These are phyloP conservation scores for Zea mays DNA, from an alignment of 176 grass and related monocot genomes.

Conservation along the genomic window Zm-B73-REFERENCE-NAM-5.0 NC_050101.1:178280501-178281000, in stretches of 20 bases:
- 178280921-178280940: not conserved
- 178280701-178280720: conserved; percentile 43
- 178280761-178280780: conserved; percentile 40
- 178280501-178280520: conserved; percentile 74
- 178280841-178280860: conserved; percentile 25
- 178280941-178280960: conserved; percentile 6
- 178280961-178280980: conserved; percentile 55
- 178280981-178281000: conserved; percentile 15
- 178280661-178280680: conserved; percentile 50
- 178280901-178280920: no score
- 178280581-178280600: conserved; percentile 75
- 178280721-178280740: conserved; percentile 34
- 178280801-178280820: conserved; percentile 61
- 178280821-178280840: conserved; percentile 26
- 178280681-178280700: conserved; percentile 81
- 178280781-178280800: conserved; percentile 52
- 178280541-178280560: conserved; percentile 81
- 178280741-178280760: conserved; percentile 35
- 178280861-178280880: not conserved
- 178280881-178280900: not conserved
- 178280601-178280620: conserved; percentile 61
- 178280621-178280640: conserved; percentile 62
- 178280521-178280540: conserved; percentile 81
- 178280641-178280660: conserved; percentile 87
- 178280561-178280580: conserved; percentile 72